phyloP scores from a whole-genome alignment of 257 asterid species.

The Solanum paucissectum region DNA sequence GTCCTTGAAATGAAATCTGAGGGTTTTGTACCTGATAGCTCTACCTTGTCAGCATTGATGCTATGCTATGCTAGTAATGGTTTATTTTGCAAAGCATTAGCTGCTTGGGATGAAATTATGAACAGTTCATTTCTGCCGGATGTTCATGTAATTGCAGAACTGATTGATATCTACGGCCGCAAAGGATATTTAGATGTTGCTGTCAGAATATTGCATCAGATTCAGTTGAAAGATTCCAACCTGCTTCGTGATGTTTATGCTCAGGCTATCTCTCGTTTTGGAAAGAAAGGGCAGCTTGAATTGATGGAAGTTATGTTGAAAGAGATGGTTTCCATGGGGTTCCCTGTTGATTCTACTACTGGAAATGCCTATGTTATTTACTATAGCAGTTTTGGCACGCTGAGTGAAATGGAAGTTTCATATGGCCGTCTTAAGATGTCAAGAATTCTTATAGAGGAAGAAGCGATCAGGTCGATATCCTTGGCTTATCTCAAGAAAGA shows the following conservation, averaged over 20 bases:
- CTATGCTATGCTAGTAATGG: slow-evolving; percentile 40
- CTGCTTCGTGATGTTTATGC: slow-evolving; percentile 26
- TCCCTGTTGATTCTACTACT: slow-evolving; percentile 42
- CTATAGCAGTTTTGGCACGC: slow-evolving; percentile 45
- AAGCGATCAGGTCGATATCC: slow-evolving; percentile 67
- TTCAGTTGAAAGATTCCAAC: slow-evolving; percentile 27
- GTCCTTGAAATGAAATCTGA: slow-evolving; percentile 15
- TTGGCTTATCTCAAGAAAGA: slow-evolving; percentile 57
- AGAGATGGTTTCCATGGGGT: slow-evolving; percentile 68
- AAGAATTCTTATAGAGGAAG: slow-evolving; percentile 82
- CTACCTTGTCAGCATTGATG: slow-evolving; percentile 34
- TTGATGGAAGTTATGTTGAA: slow-evolving; percentile 56
- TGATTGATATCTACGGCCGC: slow-evolving; percentile 40
- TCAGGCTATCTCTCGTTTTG: slow-evolving; percentile 44
- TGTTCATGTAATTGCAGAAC: slow-evolving; percentile 32
- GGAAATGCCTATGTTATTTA: slow-evolving; percentile 77
- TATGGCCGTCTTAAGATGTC: slow-evolving; percentile 70
- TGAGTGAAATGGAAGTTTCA: slow-evolving; percentile 60
- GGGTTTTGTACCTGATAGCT: slow-evolving; percentile 9
- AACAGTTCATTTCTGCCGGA: slow-evolving; percentile 44
- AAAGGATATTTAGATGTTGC: slow-evolving; percentile 34
- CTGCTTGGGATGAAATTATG: slow-evolving; percentile 52
- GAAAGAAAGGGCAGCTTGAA: slow-evolving; percentile 62
- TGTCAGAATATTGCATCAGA: slow-evolving; percentile 34
- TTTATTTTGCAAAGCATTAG: slow-evolving; percentile 29